Evolutionary conservation across 2,329 filamentous ascomycete species (phyloP).

Genomic region (Ceratocystis diversiconidia): DNA sequence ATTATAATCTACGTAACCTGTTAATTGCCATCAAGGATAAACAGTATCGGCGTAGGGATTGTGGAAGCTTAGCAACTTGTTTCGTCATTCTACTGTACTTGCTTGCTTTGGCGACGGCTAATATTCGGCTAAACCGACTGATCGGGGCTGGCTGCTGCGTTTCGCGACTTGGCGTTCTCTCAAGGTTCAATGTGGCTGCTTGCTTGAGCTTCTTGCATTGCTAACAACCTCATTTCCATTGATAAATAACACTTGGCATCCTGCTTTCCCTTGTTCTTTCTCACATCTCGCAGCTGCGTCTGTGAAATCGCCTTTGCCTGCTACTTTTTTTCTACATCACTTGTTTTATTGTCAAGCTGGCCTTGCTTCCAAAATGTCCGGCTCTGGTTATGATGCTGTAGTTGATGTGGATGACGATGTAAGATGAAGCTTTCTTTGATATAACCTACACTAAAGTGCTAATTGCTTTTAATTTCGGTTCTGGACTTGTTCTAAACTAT

Average conservation of each 20-base stretch:
- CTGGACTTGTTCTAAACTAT: not conserved
- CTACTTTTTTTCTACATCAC: not conserved
- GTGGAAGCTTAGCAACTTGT: not conserved
- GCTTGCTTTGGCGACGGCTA: not conserved
- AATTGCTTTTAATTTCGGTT: constrained; percentile 12
- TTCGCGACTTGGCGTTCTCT: constrained; percentile 11
- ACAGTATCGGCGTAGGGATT: no score
- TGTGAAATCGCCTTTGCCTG: not conserved
- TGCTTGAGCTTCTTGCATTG: not conserved
- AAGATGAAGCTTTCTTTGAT: constrained; percentile 21
- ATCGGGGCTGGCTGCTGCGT: constrained; percentile 1
- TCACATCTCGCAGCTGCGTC: not conserved
- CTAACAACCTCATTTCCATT: not conserved
- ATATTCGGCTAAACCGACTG: not conserved
- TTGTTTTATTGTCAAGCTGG: constrained; percentile 11
- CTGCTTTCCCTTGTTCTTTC: not conserved
- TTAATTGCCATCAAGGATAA: no score
- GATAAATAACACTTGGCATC: not conserved
- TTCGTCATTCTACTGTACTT: not conserved
- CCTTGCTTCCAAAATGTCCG: constrained; percentile 44
- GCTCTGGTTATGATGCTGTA: constrained; percentile 89
- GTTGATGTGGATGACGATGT: constrained; percentile 97
- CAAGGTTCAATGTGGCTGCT: not conserved
- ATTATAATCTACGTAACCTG: no score
- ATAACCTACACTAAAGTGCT: constrained; percentile 17